Conservation (phyloP, 1,284 basidiomycete species). For the Leccinum fallax region DNA sequence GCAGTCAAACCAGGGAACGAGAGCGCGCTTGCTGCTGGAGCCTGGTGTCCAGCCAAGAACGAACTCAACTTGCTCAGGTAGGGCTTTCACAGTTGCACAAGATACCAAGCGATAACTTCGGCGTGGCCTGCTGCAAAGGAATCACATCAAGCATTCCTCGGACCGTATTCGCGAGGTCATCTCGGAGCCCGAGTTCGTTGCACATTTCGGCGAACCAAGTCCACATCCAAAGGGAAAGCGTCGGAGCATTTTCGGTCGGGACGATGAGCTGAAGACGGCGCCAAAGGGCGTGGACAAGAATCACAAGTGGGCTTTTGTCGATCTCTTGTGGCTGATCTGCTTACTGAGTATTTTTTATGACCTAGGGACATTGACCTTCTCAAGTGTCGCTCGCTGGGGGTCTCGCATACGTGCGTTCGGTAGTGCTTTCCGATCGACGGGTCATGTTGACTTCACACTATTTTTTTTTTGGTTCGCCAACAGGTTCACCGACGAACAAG, state of each 20-base stretch:
- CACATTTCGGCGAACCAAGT: slow-evolving; percentile 70
- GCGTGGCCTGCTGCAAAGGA: slow-evolving; percentile 39
- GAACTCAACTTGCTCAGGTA: slow-evolving; percentile 77
- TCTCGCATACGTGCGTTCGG: slow-evolving; percentile 59
- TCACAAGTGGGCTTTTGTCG: slow-evolving; percentile 53
- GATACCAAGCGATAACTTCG: not conserved
- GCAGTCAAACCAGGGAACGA: slow-evolving; percentile 70
- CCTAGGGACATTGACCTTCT: slow-evolving; percentile 82
- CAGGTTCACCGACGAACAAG: slow-evolving; percentile 80
- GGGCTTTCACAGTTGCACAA: not conserved
- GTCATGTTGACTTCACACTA: not conserved
- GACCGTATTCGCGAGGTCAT: slow-evolving; percentile 67
- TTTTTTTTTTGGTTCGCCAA: not conserved
- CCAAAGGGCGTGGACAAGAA: slow-evolving; percentile 87
- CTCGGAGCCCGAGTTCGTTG: slow-evolving; percentile 64
- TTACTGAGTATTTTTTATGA: not conserved
- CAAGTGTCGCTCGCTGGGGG: slow-evolving; percentile 80
- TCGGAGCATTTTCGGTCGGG: slow-evolving; percentile 77
- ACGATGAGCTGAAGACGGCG: slow-evolving; percentile 83
- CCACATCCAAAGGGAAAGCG: slow-evolving; percentile 62
- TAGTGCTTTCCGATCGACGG: not conserved
- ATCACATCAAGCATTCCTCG: slow-evolving; percentile 66
- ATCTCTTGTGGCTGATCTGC: not conserved
- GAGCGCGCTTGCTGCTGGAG: slow-evolving; percentile 77
- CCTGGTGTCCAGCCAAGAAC: slow-evolving; percentile 83